Evolutionary conservation across 2,329 filamentous ascomycete genomes (phyloP), one percentile per base, ranked within the genome.

Genomic region (Lasiodiplodia sp.): DNA sequence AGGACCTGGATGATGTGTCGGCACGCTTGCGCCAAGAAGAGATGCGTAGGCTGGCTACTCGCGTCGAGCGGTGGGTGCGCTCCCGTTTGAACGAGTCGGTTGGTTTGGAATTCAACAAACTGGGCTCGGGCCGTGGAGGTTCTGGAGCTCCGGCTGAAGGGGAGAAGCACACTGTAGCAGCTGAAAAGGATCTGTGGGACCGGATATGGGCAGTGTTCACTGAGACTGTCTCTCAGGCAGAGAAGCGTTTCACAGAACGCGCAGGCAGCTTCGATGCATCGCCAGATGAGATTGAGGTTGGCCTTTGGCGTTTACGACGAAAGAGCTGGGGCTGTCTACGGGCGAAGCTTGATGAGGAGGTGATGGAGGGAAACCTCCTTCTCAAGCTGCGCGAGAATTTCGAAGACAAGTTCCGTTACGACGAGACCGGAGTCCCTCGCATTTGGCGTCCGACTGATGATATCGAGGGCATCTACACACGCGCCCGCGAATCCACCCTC

Each of bases 401-500:
- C 73, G 96, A 99, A 81, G 96, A 99, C 83, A 97, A 97, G 81
- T 99, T 99, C 87, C 91, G 96, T 71, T 99, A 99, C 75, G 96
- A 99, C 75, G 94, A 97, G 69, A 89, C 90, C 7, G 96, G 96
- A 31, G 96, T 99, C 4, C 96, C 96, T 5, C 88, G 96, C 69
- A 97, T 99, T 80, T 99, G 96, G 96, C 90, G 94, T 28, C 96
- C 96, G 1, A 94, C 91, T 1, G 96, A 99, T 78, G 96, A 99
- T 77, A 99, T 99, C 70, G 96, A 99, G 82, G 94, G 95, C 56
- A 85, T 96, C 52, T 99, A 98, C 81, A 97, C 94, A 44, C 91
- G 90, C 71, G 95, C 96, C 3, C 89, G 95, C 71, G 95, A 98
- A 81, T 96, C 93, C 5, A 99, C 96, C 0, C 86, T 99, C 66